phyloP scores from a whole-genome alignment of 495 filamentous ascomycete species.

The Neurospora intermedia region DNA sequence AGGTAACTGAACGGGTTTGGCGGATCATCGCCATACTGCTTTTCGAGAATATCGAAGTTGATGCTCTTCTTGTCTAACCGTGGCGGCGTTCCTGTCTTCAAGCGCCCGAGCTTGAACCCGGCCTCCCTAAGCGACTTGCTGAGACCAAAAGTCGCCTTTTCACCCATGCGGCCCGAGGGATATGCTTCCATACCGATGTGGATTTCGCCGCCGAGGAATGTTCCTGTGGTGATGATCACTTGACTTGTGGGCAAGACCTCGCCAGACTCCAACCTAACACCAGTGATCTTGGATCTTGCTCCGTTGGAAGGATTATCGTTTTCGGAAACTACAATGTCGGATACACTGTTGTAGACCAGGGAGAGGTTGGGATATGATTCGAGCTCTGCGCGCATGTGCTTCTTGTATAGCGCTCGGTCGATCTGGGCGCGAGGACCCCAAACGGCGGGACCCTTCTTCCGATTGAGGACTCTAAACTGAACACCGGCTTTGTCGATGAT shows the following conservation, averaged over 20 bases:
- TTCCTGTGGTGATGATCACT: conserved; percentile 92
- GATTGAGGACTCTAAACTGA: conserved; percentile 82
- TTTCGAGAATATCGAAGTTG: conserved; percentile 58
- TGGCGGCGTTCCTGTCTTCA: conserved; percentile 95
- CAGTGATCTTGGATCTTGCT: conserved; percentile 64
- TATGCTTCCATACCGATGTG: conserved; percentile 80
- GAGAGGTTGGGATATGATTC: conserved; percentile 61
- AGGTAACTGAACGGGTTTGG: conserved; percentile 89
- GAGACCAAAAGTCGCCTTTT: conserved; percentile 85
- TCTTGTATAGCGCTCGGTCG: conserved; percentile 81
- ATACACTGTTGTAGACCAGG: conserved; percentile 77
- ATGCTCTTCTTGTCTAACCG: conserved; percentile 76
- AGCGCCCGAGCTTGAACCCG: conserved; percentile 79
- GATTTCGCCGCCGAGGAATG: conserved; percentile 92
- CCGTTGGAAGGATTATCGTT: conserved; percentile 37
- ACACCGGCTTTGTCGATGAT: conserved; percentile 90
- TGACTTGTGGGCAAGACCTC: conserved; percentile 69
- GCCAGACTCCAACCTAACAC: conserved; percentile 80
- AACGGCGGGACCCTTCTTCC: conserved; percentile 85
- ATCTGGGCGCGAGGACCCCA: conserved; percentile 97
- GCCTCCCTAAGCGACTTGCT: conserved; percentile 85
- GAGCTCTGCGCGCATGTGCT: conserved; percentile 85
- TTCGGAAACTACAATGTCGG: conserved; percentile 71
- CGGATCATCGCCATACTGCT: conserved; percentile 73
- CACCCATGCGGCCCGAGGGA: conserved; percentile 86